phyloP scores from a whole-genome alignment of 345 rosid genomes.

The Populus davidiana region DNA sequence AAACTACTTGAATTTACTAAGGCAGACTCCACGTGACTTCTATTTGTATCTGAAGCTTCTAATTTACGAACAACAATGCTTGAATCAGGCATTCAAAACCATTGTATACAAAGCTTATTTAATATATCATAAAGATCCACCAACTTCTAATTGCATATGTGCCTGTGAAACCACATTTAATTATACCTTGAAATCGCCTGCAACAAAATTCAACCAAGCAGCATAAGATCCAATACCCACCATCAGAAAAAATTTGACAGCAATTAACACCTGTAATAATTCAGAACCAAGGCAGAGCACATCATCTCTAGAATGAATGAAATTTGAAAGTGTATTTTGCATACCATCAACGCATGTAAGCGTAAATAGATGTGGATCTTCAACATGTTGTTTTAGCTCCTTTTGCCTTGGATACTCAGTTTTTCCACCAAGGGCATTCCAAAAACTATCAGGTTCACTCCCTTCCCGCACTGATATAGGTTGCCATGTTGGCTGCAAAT shows the following conservation, averaged over 20 bases:
- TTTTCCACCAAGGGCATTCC: constrained; percentile 81
- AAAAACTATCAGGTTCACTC: constrained; percentile 71
- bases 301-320: constrained; percentile 33
- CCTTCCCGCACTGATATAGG: constrained; percentile 72
- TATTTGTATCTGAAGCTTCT: too few species aligned
- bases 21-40: not conserved
- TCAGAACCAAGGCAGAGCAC: constrained; percentile 47
- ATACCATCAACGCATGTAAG: constrained; percentile 49
- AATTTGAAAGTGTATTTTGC: constrained; percentile 30
- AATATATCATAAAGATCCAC: not conserved
- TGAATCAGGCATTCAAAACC: constrained; percentile 1
- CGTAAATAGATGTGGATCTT: constrained; percentile 65
- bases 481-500: constrained; percentile 68
- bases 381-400: constrained; percentile 38
- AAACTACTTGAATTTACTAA: not conserved
- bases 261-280: constrained; percentile 37
- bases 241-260: constrained; percentile 42
- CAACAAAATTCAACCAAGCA: constrained; percentile 40
- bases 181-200: constrained; percentile 80
- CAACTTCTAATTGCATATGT: constrained; percentile 8
- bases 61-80: not conserved
- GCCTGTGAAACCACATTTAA: constrained; percentile 7
- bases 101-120: not conserved
- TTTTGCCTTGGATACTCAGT: constrained; percentile 70
- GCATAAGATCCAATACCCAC: constrained; percentile 37